A percentile compares a stretch with the other conserved stretches of the same genome.
Evolutionary conservation across 2,329 filamentous ascomycete species (phyloP).

Genomic region (Colletotrichum agaves): DNA sequence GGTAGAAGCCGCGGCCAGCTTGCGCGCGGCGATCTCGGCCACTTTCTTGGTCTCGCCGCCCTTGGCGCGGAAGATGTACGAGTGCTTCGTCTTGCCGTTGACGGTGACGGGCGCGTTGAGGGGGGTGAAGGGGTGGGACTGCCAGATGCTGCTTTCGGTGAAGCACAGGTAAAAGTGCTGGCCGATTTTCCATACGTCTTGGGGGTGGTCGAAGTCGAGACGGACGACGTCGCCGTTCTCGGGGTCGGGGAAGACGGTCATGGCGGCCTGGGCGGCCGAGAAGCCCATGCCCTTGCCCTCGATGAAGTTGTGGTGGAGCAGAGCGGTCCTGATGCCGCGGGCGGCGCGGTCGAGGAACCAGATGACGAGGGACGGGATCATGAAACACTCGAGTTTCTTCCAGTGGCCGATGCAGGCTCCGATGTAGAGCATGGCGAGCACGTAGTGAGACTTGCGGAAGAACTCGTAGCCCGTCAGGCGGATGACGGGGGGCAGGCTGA

Average conservation of each 20-base stretch:
- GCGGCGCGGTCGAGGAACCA: slow-evolving; percentile 73
- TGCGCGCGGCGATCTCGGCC: slow-evolving; percentile 55
- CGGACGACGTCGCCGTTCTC: slow-evolving; percentile 72
- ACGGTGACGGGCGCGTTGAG: slow-evolving; percentile 61
- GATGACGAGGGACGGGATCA: slow-evolving; percentile 72
- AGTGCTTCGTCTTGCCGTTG: slow-evolving; percentile 57
- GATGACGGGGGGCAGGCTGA: slow-evolving; percentile 69
- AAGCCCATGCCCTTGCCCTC: slow-evolving; percentile 61
- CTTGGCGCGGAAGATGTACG: slow-evolving; percentile 68
- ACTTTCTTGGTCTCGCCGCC: slow-evolving; percentile 69
- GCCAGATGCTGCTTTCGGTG: slow-evolving; percentile 73
- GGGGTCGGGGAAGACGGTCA: slow-evolving; percentile 64
- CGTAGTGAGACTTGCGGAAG: slow-evolving; percentile 79
- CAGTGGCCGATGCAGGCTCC: slow-evolving; percentile 83
- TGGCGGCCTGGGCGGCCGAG: slow-evolving; percentile 58
- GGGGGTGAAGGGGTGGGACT: slow-evolving; percentile 78
- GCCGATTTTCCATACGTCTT: slow-evolving; percentile 71
- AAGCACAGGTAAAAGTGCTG: slow-evolving; percentile 80
- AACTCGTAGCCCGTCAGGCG: slow-evolving; percentile 78
- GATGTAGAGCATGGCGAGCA: slow-evolving; percentile 78
- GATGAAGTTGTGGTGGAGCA: slow-evolving; percentile 70
- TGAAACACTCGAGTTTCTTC: slow-evolving; percentile 73
- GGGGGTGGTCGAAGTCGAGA: slow-evolving; percentile 71
- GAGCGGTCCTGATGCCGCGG: slow-evolving; percentile 65
- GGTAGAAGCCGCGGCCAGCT: slow-evolving; percentile 42